These are phyloP conservation scores for Alternaria viburni DNA, from an alignment of 2,329 filamentous ascomycete genomes.

Conservation along the genomic window DNA sequence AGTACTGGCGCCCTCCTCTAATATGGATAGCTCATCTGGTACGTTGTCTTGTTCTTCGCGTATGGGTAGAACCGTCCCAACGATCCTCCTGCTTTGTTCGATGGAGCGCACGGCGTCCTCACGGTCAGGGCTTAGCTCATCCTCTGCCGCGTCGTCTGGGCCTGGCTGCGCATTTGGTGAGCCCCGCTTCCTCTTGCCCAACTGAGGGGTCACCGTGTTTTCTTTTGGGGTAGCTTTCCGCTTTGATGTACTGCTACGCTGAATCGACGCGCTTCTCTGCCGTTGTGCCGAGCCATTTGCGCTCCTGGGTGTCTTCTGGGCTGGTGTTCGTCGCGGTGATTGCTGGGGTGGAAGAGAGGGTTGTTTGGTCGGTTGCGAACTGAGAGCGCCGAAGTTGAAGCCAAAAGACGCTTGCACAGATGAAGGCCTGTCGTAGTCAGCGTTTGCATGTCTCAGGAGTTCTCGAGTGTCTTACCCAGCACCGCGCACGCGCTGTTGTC, in stretches of 20 bases:
- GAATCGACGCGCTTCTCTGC: conserved; percentile 39
- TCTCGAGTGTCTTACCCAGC: conserved; percentile 56
- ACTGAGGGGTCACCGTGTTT: conserved; percentile 32
- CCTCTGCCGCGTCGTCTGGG: conserved; percentile 32
- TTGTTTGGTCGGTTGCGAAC: conserved; percentile 31
- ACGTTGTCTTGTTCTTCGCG: conserved; percentile 33
- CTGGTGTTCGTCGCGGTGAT: conserved; percentile 35
- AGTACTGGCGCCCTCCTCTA: conserved; percentile 26
- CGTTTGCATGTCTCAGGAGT: conserved; percentile 1
- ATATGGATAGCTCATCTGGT: conserved; percentile 37
- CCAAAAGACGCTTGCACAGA: conserved; percentile 59
- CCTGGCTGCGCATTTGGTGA: conserved; percentile 20
- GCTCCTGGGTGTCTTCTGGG: conserved; percentile 25
- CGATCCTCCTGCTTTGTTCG: conserved; percentile 36
- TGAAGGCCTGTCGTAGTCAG: conserved; percentile 51
- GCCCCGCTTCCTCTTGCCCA: conserved; percentile 45
- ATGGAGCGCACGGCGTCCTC: conserved; percentile 32
- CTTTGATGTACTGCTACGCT: conserved; percentile 27
- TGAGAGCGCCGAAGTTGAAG: conserved; percentile 46
- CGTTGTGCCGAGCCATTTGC: conserved; percentile 32
- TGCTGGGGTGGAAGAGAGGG: conserved; percentile 31
- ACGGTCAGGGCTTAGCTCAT: conserved; percentile 44
- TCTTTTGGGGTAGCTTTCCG: conserved; percentile 23
- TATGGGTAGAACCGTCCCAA: conserved; percentile 30
- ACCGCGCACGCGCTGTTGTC: conserved; percentile 64